Evolutionary conservation across 2,329 filamentous ascomycete species (phyloP).

Genomic region (Paracorniculantispora psalliotae): DNA sequence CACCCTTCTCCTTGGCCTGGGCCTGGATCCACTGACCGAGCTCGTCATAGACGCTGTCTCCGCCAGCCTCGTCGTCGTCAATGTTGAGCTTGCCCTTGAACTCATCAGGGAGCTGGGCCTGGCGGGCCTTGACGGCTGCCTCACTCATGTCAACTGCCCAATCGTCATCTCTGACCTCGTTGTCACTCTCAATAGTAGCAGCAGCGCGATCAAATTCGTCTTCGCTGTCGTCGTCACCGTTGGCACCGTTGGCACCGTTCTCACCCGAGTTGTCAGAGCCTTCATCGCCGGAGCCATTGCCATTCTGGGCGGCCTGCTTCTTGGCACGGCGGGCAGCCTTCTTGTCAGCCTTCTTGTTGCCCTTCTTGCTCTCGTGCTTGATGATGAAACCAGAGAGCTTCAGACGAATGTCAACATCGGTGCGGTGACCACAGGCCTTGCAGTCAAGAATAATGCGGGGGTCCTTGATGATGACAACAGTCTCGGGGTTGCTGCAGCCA

Average conservation of each 20-base stretch:
- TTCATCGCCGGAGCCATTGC: slow-evolving; percentile 43
- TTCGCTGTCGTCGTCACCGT: slow-evolving; percentile 52
- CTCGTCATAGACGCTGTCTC: slow-evolving; percentile 76
- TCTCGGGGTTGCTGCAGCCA: slow-evolving; percentile 99
- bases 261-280: slow-evolving; percentile 51
- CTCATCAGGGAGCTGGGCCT: slow-evolving; percentile 87
- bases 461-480: slow-evolving; percentile 91
- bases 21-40: slow-evolving; percentile 88
- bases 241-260: slow-evolving; percentile 49
- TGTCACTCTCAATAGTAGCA: slow-evolving; percentile 42
- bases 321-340: slow-evolving; percentile 90
- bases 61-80: slow-evolving; percentile 69
- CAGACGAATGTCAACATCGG: slow-evolving; percentile 84
- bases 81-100: slow-evolving; percentile 89
- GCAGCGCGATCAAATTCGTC: slow-evolving; percentile 84
- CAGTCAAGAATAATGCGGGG: slow-evolving; percentile 89
- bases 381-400: slow-evolving; percentile 97
- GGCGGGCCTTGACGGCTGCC: slow-evolving; percentile 89
- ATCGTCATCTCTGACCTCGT: slow-evolving; percentile 74
- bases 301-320: slow-evolving; percentile 62
- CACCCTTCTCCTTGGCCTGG: slow-evolving; percentile 65
- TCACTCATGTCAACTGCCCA: slow-evolving; percentile 98
- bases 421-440: slow-evolving; percentile 95
- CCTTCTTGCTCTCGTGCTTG: slow-evolving; percentile 89
- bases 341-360: slow-evolving; percentile 89